Evolutionary conservation across 192 early-diverging fungal species (phyloP), one percentile per base, ranked within the genome.

Genomic region (Linnemannia hyalina): DNA sequence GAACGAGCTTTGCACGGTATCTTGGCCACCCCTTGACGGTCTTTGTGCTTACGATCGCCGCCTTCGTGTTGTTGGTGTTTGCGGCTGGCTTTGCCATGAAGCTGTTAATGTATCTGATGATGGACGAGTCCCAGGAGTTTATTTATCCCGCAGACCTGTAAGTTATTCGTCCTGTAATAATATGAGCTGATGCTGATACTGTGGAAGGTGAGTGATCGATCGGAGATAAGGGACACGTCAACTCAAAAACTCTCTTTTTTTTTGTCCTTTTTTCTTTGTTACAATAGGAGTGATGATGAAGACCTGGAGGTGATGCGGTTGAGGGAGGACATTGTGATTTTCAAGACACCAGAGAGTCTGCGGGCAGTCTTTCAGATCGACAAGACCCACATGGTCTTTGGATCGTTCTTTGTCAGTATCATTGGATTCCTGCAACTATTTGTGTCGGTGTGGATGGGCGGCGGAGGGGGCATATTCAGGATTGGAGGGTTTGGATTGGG

Each of bases 21-120:
- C 54, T 86, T 29, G 88, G 68, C 46, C 91, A 73, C 71, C 92
- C 81, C 81, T 70, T 86, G 88, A 91, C 91, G 63, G 91, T 93
- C 3, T 86, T 86, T 81, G 76, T 74, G 47, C 63, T 80, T 52
- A 80, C 79, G 16, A 47, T 89, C n/a, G n/a, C 73, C 35, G 77
- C 77, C 2, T 86, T 85, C 87, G 73, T 49, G 1, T 63, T 52
- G 22, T 55, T 71, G 6, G 79, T 85, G 18, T 80, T 86, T 82
- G 77, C 80, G 2, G 77, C 82, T 16, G 80, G 78, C 20, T 80
- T 88, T 65, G 80, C 75, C 47, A 80, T 85, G 81, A 83, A 85
- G 70, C 55, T 81, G 42, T 54, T 85, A 0, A 68, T 88, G 38
- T 82, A 83, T 49, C 18, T 88, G 47, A 46, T 73, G 54, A 77